These are phyloP conservation scores for Penicillium italicum DNA, from an alignment of 2,329 filamentous ascomycete genomes.

Conservation along the genomic window DNA sequence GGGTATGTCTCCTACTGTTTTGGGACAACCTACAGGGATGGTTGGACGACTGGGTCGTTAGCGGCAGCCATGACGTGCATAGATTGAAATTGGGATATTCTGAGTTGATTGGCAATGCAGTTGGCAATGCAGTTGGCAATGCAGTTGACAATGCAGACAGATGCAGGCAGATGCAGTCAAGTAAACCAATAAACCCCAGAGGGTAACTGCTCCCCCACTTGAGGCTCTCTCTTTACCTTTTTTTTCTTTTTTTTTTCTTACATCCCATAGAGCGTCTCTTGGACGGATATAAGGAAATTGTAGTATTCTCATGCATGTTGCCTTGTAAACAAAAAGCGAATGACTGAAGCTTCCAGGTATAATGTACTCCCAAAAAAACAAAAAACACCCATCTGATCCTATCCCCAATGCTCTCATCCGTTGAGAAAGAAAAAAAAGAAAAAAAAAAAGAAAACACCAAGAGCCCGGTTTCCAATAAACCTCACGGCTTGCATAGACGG, in stretches of 20 bases:
- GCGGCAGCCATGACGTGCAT: conserved; percentile 10
- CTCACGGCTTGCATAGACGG: background rate
- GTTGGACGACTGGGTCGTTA: background rate
- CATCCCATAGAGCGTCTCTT: background rate
- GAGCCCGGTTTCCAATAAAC: background rate
- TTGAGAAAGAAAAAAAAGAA: background rate
- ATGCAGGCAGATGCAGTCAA: background rate
- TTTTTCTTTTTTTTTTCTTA: background rate
- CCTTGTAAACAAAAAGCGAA: conserved; percentile 1
- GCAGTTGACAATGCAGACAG: background rate
- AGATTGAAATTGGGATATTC: background rate
- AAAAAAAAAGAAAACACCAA: background rate
- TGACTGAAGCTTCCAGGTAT: background rate
- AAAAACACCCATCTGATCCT: background rate
- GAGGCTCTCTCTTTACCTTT: background rate
- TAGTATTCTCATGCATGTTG: conserved; percentile 5
- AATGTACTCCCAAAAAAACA: conserved; percentile 1
- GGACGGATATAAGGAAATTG: background rate
- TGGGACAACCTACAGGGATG: background rate
- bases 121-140: background rate
- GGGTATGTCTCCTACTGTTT: background rate
- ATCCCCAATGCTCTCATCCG: background rate
- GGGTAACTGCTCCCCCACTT: background rate
- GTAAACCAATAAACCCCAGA: background rate
- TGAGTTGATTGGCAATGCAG: conserved; percentile 1